Conservation (phyloP, 2,329 filamentous ascomycete genomes). For the Hypoxylon sp. region DNA sequence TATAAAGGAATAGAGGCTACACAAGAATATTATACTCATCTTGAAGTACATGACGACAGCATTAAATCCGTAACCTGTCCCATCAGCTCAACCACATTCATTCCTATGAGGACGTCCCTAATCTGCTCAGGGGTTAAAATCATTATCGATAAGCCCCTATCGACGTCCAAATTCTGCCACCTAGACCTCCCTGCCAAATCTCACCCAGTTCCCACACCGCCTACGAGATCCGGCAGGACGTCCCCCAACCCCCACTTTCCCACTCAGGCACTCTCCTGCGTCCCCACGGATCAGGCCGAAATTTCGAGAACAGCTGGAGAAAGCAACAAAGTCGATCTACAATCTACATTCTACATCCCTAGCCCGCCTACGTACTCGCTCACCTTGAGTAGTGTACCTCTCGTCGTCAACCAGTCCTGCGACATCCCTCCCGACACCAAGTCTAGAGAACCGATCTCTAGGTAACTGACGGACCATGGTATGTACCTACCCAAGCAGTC, state of each 20-base stretch:
- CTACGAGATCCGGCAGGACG: slow-evolving; percentile 1
- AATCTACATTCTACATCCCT: too few relatives aligned
- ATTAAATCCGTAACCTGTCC: too few relatives aligned
- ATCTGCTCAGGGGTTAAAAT: background rate
- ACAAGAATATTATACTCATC: too few relatives aligned
- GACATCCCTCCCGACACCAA: background rate
- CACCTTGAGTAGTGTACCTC: background rate
- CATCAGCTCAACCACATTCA: too few relatives aligned
- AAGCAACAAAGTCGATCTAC: slow-evolving; percentile 15
- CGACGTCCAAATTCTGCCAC: slow-evolving; percentile 3
- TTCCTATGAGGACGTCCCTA: background rate
- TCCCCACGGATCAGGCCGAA: slow-evolving; percentile 40
- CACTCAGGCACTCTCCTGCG: slow-evolving; percentile 24
- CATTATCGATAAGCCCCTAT: slow-evolving; percentile 18
- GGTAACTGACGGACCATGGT: slow-evolving; percentile 19
- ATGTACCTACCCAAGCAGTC: too few relatives aligned
- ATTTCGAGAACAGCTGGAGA: slow-evolving; percentile 40
- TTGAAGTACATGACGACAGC: too few relatives aligned
- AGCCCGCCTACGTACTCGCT: slow-evolving; percentile 2
- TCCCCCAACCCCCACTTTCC: slow-evolving; percentile 28
- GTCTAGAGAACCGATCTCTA: background rate
- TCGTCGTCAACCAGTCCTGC: background rate
- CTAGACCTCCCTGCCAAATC: background rate
- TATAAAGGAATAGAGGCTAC: too few relatives aligned
- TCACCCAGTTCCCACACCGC: slow-evolving; percentile 5